Conservation (phyloP, 2,329 filamentous ascomycete genomes). For the Torrubiellomyces zombiae region DNA sequence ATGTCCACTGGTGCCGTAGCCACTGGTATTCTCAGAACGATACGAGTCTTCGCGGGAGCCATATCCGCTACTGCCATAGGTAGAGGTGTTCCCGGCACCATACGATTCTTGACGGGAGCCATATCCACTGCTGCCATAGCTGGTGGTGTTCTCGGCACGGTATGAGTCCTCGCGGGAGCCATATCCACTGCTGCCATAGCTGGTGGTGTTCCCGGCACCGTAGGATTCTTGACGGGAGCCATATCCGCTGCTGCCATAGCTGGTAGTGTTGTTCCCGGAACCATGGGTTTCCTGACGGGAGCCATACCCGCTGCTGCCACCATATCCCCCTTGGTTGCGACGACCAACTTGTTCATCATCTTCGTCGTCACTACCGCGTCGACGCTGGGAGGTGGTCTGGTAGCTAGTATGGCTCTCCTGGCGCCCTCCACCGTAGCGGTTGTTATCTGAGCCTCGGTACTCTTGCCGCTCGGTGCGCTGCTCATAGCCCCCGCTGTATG, state of each 20-base stretch:
- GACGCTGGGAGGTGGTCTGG: constrained; percentile 2
- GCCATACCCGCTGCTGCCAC: constrained; percentile 7
- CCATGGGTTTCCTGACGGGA: constrained; percentile 10
- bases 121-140: constrained; percentile 7
- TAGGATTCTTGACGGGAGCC: constrained; percentile 9
- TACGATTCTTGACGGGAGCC: constrained; percentile 10
- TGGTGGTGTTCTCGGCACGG: constrained; percentile 7
- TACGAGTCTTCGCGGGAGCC: constrained; percentile 1
- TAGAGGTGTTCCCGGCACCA: constrained; percentile 8
- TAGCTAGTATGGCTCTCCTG: constrained; percentile 4
- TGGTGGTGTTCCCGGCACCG: constrained; percentile 8
- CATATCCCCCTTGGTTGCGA: constrained; percentile 4
- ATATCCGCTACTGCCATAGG: constrained; percentile 9
- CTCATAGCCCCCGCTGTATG: constrained; percentile 38
- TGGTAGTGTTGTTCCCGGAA: constrained; percentile 9
- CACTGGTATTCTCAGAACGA: constrained; percentile 4
- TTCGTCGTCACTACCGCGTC: constrained; percentile 1
- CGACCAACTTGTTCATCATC: constrained; percentile 4
- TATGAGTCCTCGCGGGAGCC: constrained; percentile 8
- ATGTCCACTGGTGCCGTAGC: constrained; percentile 4
- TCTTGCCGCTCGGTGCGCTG: constrained; percentile 38
- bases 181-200: constrained; percentile 10
- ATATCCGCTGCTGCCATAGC: constrained; percentile 10
- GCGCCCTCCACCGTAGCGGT: constrained; percentile 8
- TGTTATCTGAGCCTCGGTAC: constrained; percentile 13